These are phyloP conservation scores for Cryptosporidium sp. DNA, from an alignment of 169 alveolate genomes.

Conservation along the genomic window DNA sequence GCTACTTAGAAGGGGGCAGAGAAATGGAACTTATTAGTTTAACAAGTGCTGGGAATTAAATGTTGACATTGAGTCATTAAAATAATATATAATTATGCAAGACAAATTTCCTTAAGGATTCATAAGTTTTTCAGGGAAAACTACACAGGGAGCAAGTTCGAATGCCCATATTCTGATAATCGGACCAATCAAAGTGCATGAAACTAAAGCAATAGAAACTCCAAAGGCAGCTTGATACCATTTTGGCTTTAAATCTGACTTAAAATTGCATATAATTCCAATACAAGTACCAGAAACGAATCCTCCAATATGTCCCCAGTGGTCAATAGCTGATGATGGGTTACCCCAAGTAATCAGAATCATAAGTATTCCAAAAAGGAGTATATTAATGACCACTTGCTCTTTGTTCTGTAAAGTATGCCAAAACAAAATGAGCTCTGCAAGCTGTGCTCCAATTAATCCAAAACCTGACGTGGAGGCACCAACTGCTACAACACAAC, in stretches of 20 bases:
- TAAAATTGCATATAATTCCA: slow-evolving; percentile 81
- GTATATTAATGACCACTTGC: slow-evolving; percentile 81
- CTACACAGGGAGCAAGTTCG: slow-evolving; percentile 48
- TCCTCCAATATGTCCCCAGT: slow-evolving; percentile 88
- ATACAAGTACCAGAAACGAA: slow-evolving; percentile 82
- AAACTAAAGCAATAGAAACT: slow-evolving; percentile 8
- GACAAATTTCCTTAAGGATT: slow-evolving; percentile 2
- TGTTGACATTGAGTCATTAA: too few species aligned
- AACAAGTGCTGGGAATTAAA: not conserved
- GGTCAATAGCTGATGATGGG: slow-evolving; percentile 84
- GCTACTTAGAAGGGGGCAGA: not conserved
- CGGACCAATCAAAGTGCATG: slow-evolving; percentile 32
- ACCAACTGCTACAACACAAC: slow-evolving; percentile 84
- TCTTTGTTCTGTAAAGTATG: slow-evolving; percentile 84
- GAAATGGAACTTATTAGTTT: not conserved
- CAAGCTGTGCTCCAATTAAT: slow-evolving; percentile 83
- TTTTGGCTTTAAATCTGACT: slow-evolving; percentile 81
- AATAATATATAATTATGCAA: too few species aligned
- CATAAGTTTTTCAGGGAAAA: slow-evolving; percentile 32
- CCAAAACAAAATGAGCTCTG: slow-evolving; percentile 85
- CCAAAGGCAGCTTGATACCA: slow-evolving; percentile 81
- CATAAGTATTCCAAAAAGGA: slow-evolving; percentile 82
- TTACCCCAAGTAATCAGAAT: slow-evolving; percentile 82
- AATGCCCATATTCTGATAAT: slow-evolving; percentile 72
- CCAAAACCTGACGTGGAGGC: slow-evolving; percentile 90